Base-by-base conservation (phyloP, 805 yeast species). In the Scheffersomyces lignosus region DNA sequence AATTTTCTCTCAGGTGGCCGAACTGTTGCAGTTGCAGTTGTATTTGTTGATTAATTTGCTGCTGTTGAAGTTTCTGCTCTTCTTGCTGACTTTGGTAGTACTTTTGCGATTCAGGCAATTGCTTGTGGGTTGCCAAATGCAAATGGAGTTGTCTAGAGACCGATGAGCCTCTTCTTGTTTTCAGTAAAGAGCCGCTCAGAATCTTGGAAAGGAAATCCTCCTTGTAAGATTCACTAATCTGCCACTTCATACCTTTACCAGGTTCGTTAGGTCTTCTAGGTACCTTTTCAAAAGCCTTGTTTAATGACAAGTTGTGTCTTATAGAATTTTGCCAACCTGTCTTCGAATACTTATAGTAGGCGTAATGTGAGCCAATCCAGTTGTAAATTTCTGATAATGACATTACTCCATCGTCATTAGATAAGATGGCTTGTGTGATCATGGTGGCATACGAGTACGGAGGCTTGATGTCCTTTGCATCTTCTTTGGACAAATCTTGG, bases 241-340 rank as follows among this genome's bases (percentile, higher is more conserved):
- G 95, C 99, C 99, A 93, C 64, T 93, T 93, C 95, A 93, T 91
- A 46, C 99, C 98, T 62, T 93, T 93, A 13, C 99, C 99, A 0
- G 98, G 97, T 65, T 93, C 98, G 60, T 88, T 84, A 20, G 96
- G 90, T 56, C 86, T 78, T 54, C 99, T 76, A 27, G 98, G 96
- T 15, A 91, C 97, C 64, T 93, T 93, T 54, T 91, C 98, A 66
- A 93, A 93, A 12, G 99, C 98, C 68, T 91, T 93, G 64, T 93
- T 93, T 41, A 93, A 71, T 2, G 97, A 89, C 37, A 93, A 68
- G 59, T 93, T 93, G 63, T 93, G 99, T 50, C 99, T 81, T 49
- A 93, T 91, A 5, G 96, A 89, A 65, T 93, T 93, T 66, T 93
- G 99, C 99, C 99, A 93, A 25, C 99, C 99, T 6, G 96, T 83